These are phyloP conservation scores for Podila horticola DNA, from an alignment of 192 early-diverging fungal genomes.

Conservation along the genomic window DNA sequence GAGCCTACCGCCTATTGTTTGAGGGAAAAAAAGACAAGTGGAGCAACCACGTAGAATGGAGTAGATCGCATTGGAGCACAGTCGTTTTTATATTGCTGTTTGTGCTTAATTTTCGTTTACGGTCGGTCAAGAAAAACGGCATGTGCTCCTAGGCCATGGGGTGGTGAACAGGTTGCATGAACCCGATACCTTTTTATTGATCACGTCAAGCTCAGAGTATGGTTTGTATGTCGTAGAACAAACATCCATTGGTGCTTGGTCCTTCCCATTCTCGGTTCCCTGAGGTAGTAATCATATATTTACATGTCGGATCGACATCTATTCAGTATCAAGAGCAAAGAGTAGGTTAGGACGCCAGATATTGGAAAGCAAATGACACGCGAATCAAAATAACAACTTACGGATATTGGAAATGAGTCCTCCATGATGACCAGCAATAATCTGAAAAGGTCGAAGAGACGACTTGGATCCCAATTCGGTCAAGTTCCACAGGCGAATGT, in stretches of 20 bases:
- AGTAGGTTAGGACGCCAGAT: not conserved
- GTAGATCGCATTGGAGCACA: too few species aligned
- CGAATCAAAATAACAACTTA: conserved; percentile 52
- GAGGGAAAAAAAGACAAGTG: too few species aligned
- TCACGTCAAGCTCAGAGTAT: conserved; percentile 12
- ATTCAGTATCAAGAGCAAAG: not conserved
- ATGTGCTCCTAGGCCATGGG: too few species aligned
- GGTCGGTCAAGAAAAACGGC: too few species aligned
- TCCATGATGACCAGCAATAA: conserved; percentile 95
- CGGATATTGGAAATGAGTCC: conserved; percentile 80
- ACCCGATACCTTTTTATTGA: too few species aligned
- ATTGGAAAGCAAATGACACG: not conserved
- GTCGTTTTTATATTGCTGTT: too few species aligned
- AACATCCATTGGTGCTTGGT: conserved; percentile 78
- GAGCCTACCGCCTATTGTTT: too few species aligned
- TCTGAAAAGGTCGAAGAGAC: conserved; percentile 73
- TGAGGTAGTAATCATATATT: conserved; percentile 90
- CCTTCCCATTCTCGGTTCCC: conserved; percentile 99
- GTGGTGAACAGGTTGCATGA: too few species aligned
- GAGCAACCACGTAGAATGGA: too few species aligned
- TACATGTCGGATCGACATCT: conserved; percentile 79
- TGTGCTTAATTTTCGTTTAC: too few species aligned
- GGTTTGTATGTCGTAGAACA: conserved; percentile 86
- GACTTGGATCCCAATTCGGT: conserved; percentile 50
- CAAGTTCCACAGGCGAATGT: conserved; percentile 92